Conservation (phyloP, 495 filamentous ascomycete genomes). For the Aspergillus incahuasiensis region DNA sequence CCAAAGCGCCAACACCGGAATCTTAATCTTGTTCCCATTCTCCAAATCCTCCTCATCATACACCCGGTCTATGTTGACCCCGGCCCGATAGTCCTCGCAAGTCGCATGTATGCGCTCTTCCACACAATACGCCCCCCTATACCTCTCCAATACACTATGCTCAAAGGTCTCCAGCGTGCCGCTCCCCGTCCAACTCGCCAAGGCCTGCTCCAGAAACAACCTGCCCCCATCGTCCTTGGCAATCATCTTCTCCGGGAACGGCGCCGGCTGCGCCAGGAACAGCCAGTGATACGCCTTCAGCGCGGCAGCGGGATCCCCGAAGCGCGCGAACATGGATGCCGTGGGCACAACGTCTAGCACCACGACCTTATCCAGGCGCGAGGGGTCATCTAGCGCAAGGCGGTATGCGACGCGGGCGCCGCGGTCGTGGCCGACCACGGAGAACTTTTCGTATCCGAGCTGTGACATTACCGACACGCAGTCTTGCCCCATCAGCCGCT, state of each 20-base stretch:
- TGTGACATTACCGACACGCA: not conserved
- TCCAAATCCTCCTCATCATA: constrained; percentile 1
- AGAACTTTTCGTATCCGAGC: not conserved
- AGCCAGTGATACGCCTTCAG: constrained; percentile 2
- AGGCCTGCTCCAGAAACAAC: not conserved
- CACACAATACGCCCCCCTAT: not conserved
- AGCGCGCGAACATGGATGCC: not conserved
- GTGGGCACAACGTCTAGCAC: not conserved
- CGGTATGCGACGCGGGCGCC: not conserved
- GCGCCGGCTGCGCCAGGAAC: constrained; percentile 1
- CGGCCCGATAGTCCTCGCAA: not conserved
- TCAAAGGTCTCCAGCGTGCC: not conserved
- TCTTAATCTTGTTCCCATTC: not conserved
- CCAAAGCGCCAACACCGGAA: not conserved
- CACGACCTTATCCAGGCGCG: not conserved
- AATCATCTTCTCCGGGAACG: constrained; percentile 1
- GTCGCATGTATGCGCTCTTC: constrained; percentile 1
- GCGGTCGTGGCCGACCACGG: not conserved
- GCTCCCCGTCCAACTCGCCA: not conserved
- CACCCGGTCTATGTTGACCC: not conserved
- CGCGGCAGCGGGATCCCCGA: not conserved
- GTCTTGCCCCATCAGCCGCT: not conserved
- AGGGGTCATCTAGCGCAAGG: not conserved
- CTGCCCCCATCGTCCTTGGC: not conserved
- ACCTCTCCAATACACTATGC: not conserved